These are phyloP conservation scores for Babesia microti DNA, from an alignment of 169 alveolate species.

Conservation along the genomic window DNA sequence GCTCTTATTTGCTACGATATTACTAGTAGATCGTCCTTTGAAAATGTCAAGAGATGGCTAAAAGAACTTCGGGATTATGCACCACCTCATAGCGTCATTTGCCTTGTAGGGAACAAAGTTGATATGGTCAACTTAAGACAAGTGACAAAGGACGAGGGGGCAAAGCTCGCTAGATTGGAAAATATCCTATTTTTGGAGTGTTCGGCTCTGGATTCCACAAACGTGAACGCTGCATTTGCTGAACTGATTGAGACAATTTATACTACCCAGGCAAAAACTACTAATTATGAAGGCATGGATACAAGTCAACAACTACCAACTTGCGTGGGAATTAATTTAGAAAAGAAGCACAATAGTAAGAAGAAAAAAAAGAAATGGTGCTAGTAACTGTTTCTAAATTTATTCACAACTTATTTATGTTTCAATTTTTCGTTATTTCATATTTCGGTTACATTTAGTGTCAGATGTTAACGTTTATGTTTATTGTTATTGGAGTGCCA, in stretches of 20 bases:
- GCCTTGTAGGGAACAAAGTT: slow-evolving; percentile 94
- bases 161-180: slow-evolving; percentile 77
- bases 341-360: too few relatives aligned
- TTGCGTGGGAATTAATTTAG: too few relatives aligned
- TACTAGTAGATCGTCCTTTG: slow-evolving; percentile 86
- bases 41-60: slow-evolving; percentile 89
- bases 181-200: slow-evolving; percentile 88
- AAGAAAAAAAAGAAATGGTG: too few relatives aligned
- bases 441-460: too few relatives aligned
- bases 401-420: too few relatives aligned
- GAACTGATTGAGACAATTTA: slow-evolving; percentile 56
- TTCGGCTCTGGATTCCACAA: slow-evolving; percentile 87
- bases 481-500: too few relatives aligned
- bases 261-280: slow-evolving; percentile 35
- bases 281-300: too few relatives aligned
- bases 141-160: slow-evolving; percentile 85
- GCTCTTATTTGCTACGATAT: slow-evolving; percentile 97
- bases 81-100: slow-evolving; percentile 86
- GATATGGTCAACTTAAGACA: slow-evolving; percentile 82
- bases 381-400: too few relatives aligned
- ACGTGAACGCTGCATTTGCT: slow-evolving; percentile 87
- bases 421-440: too few relatives aligned
- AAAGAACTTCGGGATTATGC: slow-evolving; percentile 93
- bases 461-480: too few relatives aligned
- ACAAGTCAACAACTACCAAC: too few relatives aligned